phyloP scores from a whole-genome alignment of 805 yeast genomes.

The Saccharomycopsis sp. region DNA sequence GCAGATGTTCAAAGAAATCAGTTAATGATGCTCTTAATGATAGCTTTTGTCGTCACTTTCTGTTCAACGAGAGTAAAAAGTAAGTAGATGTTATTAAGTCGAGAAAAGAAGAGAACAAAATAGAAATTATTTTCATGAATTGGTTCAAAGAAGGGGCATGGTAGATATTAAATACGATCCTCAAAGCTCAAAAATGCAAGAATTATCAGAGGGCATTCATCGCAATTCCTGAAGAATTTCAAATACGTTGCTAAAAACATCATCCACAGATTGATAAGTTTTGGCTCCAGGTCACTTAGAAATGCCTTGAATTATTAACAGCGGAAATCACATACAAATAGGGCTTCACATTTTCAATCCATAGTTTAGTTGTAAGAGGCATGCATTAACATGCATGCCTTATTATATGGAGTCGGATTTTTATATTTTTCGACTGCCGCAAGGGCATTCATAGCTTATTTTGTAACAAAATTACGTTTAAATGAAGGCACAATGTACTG shows the following conservation, averaged over 20 bases:
- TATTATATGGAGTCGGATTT: neutral
- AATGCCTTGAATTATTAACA: neutral
- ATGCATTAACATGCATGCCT: neutral
- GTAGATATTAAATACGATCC: neutral
- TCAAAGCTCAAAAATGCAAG: neutral
- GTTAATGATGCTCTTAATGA: neutral
- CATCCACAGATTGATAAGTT: slow-evolving; percentile 3
- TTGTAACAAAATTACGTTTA: too few relatives aligned
- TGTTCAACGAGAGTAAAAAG: neutral
- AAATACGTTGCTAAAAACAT: neutral
- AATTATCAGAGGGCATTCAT: slow-evolving; percentile 1
- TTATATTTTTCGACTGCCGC: too few relatives aligned
- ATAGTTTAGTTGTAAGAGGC: neutral
- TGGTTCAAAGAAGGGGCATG: neutral
- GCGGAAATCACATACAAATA: neutral
- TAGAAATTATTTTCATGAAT: neutral
- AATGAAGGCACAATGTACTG: too few relatives aligned
- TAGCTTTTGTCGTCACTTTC: neutral
- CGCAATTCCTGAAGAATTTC: neutral
- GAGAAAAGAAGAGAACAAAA: neutral
- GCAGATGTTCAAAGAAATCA: neutral
- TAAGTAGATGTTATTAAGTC: neutral
- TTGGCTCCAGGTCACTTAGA: neutral
- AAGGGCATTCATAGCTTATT: too few relatives aligned
- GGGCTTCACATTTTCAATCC: slow-evolving; percentile 3